Evolutionary conservation across 2,329 filamentous ascomycete species (phyloP).

Genomic region (Fusarium illudens): DNA sequence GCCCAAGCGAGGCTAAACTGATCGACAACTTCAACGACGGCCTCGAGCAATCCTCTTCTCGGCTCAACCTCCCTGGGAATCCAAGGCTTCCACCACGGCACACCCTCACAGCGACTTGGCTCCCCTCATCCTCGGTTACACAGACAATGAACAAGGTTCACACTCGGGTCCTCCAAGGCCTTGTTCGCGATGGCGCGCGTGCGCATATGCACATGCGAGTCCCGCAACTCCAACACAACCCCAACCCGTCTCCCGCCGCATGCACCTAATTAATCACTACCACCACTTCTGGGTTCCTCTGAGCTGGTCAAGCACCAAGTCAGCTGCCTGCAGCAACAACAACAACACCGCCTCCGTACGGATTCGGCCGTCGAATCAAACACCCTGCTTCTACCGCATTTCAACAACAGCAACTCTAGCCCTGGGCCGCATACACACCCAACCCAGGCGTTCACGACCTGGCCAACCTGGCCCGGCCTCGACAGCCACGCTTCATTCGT

Average conservation of each 20-base stretch:
- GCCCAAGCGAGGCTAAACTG: slow-evolving; percentile 64
- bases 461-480: slow-evolving; percentile 15
- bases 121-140: slow-evolving; percentile 27
- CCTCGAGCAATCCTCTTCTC: slow-evolving; percentile 9
- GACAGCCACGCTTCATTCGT: slow-evolving; percentile 24
- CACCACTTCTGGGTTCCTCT: slow-evolving; percentile 14
- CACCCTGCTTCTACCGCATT: slow-evolving; percentile 33
- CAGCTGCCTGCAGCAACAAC: slow-evolving; percentile 8
- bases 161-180: slow-evolving; percentile 22
- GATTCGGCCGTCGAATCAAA: slow-evolving; percentile 34
- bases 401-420: neutral
- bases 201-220: slow-evolving; percentile 22
- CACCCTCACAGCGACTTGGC: neutral
- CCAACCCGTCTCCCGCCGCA: slow-evolving; percentile 29
- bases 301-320: slow-evolving; percentile 25
- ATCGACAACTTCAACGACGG: slow-evolving; percentile 19
- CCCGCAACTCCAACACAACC: slow-evolving; percentile 30
- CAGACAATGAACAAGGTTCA: slow-evolving; percentile 28
- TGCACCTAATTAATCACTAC: slow-evolving; percentile 35
- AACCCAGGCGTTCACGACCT: slow-evolving; percentile 18
- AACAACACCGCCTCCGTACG: neutral
- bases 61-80: slow-evolving; percentile 17
- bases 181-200: slow-evolving; percentile 30
- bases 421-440: slow-evolving; percentile 1
- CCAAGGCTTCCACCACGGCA: slow-evolving; percentile 10